These are phyloP conservation scores for Geosiphon pyriformis DNA, from an alignment of 192 early-diverging fungal species.

Conservation along the genomic window DNA sequence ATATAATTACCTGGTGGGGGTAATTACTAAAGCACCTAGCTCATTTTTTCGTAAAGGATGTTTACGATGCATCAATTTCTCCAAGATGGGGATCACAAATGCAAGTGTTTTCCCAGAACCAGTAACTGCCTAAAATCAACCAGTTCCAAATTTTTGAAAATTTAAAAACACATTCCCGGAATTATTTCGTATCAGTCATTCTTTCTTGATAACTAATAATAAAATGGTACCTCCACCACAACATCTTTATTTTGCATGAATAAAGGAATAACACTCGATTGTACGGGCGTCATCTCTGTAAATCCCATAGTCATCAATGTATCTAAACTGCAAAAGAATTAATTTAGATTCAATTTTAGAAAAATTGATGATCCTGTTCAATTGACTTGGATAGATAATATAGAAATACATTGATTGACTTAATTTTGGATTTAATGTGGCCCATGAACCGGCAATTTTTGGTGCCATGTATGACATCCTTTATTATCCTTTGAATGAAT, in stretches of 20 bases:
- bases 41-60: constrained; percentile 60
- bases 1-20: constrained; percentile 62
- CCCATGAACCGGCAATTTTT: constrained; percentile 61
- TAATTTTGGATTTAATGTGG: constrained; percentile 53
- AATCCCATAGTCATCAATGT: constrained; percentile 67
- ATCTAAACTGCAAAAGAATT: constrained; percentile 38
- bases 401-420: constrained; percentile 41
- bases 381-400: too few species aligned
- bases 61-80: constrained; percentile 69
- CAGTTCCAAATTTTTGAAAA: not conserved
- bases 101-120: constrained; percentile 95
- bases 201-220: constrained; percentile 8
- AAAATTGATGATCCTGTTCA: too few species aligned
- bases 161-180: not conserved
- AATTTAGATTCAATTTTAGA: too few species aligned
- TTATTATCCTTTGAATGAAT: too few species aligned
- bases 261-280: constrained; percentile 84
- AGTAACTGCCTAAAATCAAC: constrained; percentile 69
- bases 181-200: not conserved
- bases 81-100: constrained; percentile 88
- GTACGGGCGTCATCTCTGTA: constrained; percentile 88
- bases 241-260: constrained; percentile 93
- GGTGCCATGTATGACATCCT: too few species aligned
- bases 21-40: constrained; percentile 83
- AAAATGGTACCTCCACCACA: constrained; percentile 69